phyloP scores from a whole-genome alignment of 2,329 filamentous ascomycete genomes.

The Boeremia lycopersici region DNA sequence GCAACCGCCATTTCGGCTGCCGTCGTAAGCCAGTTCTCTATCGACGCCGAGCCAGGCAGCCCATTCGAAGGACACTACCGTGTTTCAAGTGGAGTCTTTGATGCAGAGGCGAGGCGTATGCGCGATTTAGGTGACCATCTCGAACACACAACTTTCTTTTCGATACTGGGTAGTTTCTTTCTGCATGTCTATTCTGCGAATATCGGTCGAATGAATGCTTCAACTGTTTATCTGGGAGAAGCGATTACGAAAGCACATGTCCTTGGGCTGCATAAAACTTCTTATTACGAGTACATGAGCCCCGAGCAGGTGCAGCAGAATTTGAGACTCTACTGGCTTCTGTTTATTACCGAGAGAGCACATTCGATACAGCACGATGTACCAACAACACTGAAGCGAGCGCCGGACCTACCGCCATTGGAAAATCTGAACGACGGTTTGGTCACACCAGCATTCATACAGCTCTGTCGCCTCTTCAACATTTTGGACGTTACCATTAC shows the following conservation, averaged over 20 bases:
- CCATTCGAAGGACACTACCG: slow-evolving; percentile 42
- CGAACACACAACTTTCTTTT: slow-evolving; percentile 39
- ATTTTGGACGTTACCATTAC: slow-evolving; percentile 44
- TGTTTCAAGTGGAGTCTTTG: slow-evolving; percentile 39
- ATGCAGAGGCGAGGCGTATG: slow-evolving; percentile 36
- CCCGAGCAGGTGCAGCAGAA: slow-evolving; percentile 36
- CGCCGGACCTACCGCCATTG: slow-evolving; percentile 35
- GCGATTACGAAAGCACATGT: slow-evolving; percentile 44
- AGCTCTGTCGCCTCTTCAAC: slow-evolving; percentile 43
- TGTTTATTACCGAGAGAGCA: slow-evolving; percentile 46
- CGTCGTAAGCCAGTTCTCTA: slow-evolving; percentile 44
- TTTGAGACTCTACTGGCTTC: slow-evolving; percentile 43
- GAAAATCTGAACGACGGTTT: slow-evolving; percentile 41
- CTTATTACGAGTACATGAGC: slow-evolving; percentile 33
- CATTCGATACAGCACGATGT: slow-evolving; percentile 46
- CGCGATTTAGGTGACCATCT: slow-evolving; percentile 39
- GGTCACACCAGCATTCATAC: slow-evolving; percentile 42
- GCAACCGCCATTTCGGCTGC: slow-evolving; percentile 43
- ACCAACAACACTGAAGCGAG: slow-evolving; percentile 39
- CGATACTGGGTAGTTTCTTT: slow-evolving; percentile 41
- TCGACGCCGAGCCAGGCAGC: slow-evolving; percentile 39
- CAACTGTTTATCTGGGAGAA: slow-evolving; percentile 41
- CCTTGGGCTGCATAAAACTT: slow-evolving; percentile 36
- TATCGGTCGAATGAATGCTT: slow-evolving; percentile 42
- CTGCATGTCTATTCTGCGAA: slow-evolving; percentile 45